Evolutionary conservation across 306 rosid genomes (phyloP), one percentile per base, ranked within the genome.

Genomic region (Trichosanthes cucumerina): DNA sequence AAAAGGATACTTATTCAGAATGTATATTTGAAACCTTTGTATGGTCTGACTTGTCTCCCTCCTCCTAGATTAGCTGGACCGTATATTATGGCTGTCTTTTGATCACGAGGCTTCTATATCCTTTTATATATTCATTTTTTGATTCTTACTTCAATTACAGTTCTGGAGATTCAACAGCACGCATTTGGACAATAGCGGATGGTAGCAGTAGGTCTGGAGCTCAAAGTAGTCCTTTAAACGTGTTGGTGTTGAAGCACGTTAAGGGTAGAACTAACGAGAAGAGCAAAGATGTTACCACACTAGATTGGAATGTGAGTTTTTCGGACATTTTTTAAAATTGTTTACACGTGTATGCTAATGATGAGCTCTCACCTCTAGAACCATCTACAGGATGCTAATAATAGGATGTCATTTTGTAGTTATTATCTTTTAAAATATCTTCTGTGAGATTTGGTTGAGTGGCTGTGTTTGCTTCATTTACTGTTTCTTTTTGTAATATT

Each of bases 151-250:
- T 64, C 75, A 78, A 65, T 68, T 79, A 49, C 76, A 94, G 98
- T 84, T 94, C 98, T 59, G 96, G 96, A 79, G 98, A 94, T 82
- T 92, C 98, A 1, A 94, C 98, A 16, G 98, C 98, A 86, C 98
- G 98, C 54, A 92, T 94, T 80, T 92, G 98, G 98, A 80, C 88
- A 46, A 87, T 94, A 78, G 82, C 87, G 1, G 97, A 92, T 80
- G 93, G 92, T 43, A 87, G 88, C 85, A 73, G 81, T 73, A 89
- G 87, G 78, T 82, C 91, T 80, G 84, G 85, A 68, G 72, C 84
- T 9, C 89, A 87, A 79, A 88, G 75, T 82, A 87, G 85, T 64
- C 84, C 90, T 77, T 74, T 56, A 31, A 85, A 84, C 65, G 96
- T 86, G 57, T 79, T 92, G 83, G 98, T 94, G 75, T 87, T 94